A percentile compares a stretch with the other conserved stretches of the same genome.
Evolutionary conservation across 768 basidiomycete genomes (phyloP).

Genomic region (Xerocomellus amylosporus): DNA sequence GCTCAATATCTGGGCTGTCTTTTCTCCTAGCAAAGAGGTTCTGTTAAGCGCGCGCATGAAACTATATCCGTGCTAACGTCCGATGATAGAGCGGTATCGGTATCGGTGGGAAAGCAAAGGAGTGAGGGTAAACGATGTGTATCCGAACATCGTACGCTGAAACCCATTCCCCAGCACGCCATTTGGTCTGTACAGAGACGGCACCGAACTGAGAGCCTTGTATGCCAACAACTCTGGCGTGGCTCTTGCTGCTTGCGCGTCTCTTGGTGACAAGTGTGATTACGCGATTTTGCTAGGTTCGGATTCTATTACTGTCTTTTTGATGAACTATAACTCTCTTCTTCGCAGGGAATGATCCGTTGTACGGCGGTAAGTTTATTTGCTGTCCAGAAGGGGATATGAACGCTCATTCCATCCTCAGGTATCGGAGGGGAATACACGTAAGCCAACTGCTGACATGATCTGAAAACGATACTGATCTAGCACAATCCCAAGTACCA

Average conservation of each 20-base stretch:
- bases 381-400: not conserved
- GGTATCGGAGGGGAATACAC: constrained; percentile 78
- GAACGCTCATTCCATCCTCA: constrained; percentile 22
- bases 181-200: constrained; percentile 74
- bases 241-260: constrained; percentile 65
- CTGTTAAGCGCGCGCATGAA: constrained; percentile 21
- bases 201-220: constrained; percentile 71
- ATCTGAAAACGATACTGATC: not conserved
- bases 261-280: constrained; percentile 62
- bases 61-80: constrained; percentile 6
- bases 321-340: constrained; percentile 2
- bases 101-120: constrained; percentile 61
- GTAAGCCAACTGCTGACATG: constrained; percentile 41
- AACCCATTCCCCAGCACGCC: constrained; percentile 48
- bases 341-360: constrained; percentile 66
- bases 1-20: constrained; percentile 81
- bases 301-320: constrained; percentile 13
- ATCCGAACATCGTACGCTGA: constrained; percentile 1
- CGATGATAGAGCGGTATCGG: constrained; percentile 63
- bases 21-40: constrained; percentile 72
- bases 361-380: constrained; percentile 62
- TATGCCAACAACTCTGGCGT: constrained; percentile 67
- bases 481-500: constrained; percentile 44
- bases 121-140: constrained; percentile 41
- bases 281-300: constrained; percentile 73